Conservation (phyloP, 345 rosid genomes). For the Eucalyptus dawsonii region DNA sequence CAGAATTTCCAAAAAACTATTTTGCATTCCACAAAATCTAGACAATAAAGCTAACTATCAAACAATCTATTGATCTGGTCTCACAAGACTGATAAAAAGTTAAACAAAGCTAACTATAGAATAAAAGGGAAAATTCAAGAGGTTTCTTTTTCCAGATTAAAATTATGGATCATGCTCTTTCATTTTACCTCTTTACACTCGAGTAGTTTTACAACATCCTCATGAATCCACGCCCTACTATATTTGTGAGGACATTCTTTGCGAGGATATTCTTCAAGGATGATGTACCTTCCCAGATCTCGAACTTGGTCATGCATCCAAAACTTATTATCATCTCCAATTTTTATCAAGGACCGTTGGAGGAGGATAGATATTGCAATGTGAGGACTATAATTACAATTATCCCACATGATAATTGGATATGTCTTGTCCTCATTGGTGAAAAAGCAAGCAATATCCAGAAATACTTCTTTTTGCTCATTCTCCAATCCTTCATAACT, state of each 20-base stretch:
- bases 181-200: background rate
- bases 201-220: background rate
- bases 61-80: background rate
- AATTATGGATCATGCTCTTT: background rate
- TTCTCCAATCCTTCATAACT: background rate
- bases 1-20: accelerated
- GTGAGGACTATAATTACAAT: background rate
- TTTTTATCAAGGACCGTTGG: background rate
- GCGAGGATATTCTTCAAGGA: background rate
- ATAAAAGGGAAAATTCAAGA: background rate
- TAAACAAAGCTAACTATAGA: background rate
- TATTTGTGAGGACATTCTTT: background rate
- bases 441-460: conserved; percentile 5
- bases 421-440: background rate
- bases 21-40: accelerated
- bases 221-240: background rate
- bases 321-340: background rate
- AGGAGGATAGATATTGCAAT: background rate
- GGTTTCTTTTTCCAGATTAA: background rate
- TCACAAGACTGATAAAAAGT: background rate
- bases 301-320: background rate
- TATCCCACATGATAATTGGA: background rate
- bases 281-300: background rate
- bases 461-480: background rate
- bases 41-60: background rate